phyloP scores from a whole-genome alignment of 345 rosid genomes.

The Mercurialis annua region DNA sequence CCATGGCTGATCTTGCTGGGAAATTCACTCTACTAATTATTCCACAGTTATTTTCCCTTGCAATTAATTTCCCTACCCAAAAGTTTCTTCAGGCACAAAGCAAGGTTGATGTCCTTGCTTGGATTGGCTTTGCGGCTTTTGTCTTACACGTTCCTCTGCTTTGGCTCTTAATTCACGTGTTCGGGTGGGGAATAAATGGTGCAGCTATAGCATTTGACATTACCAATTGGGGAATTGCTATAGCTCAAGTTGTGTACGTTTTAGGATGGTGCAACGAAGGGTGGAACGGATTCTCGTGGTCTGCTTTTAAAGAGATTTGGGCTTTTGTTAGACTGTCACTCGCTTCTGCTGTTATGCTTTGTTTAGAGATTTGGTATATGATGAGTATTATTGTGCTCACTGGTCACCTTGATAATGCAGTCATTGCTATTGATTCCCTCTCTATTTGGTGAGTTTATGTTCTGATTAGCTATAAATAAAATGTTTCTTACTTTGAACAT shows the following conservation, averaged over 20 bases:
- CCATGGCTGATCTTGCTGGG: conserved; percentile 57
- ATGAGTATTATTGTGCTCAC: conserved; percentile 72
- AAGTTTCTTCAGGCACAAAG: conserved; percentile 85
- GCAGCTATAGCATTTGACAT: conserved; percentile 66
- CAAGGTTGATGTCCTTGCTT: conserved; percentile 53
- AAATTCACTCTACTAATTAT: conserved; percentile 43
- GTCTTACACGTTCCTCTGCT: conserved; percentile 39
- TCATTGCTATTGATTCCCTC: conserved; percentile 71
- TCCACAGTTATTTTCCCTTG: conserved; percentile 65
- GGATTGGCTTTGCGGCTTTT: conserved; percentile 51
- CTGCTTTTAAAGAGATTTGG: conserved; percentile 68
- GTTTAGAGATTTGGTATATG: conserved; percentile 83
- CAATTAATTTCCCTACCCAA: conserved; percentile 56
- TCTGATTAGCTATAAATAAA: not conserved
- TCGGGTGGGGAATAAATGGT: conserved; percentile 52
- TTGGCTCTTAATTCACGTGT: conserved; percentile 42
- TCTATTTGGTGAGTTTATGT: conserved; percentile 59
- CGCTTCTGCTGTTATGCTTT: conserved; percentile 83
- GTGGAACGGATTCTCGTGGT: conserved; percentile 61
- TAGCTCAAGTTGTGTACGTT: conserved; percentile 52
- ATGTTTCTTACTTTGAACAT: not conserved
- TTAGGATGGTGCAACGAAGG: conserved; percentile 58
- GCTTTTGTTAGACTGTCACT: conserved; percentile 68
- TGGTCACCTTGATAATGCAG: conserved; percentile 65
- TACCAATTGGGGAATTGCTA: conserved; percentile 40